phyloP scores from a whole-genome alignment of 257 asterid genomes.

The Solanum medicagineum region DNA sequence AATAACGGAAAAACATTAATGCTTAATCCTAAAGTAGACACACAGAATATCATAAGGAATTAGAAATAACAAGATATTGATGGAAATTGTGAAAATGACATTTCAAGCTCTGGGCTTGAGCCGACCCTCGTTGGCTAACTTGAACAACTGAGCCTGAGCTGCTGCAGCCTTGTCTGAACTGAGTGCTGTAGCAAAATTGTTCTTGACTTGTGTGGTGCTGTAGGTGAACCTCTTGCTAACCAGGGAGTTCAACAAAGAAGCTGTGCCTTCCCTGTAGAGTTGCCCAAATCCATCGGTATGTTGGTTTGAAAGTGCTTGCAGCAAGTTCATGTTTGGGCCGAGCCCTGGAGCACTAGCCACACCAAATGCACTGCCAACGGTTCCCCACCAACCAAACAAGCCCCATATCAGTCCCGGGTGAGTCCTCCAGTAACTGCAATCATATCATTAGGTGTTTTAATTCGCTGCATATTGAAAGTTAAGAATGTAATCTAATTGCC shows the following conservation, averaged over 20 bases:
- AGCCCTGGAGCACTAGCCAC: slow-evolving; percentile 3
- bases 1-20: neutral
- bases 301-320: slow-evolving; percentile 14
- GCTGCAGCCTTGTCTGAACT: slow-evolving; percentile 9
- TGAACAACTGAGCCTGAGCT: slow-evolving; percentile 12
- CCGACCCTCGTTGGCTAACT: slow-evolving; percentile 16
- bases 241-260: slow-evolving; percentile 16
- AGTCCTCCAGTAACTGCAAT: slow-evolving; percentile 32
- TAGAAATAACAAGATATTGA: neutral
- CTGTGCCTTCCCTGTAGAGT: slow-evolving; percentile 22
- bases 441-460: neutral
- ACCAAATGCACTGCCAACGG: slow-evolving; percentile 22
- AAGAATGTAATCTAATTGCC: neutral
- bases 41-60: neutral
- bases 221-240: slow-evolving; percentile 8
- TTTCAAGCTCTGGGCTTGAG: slow-evolving; percentile 1
- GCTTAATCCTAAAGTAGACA: neutral
- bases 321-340: slow-evolving; percentile 6
- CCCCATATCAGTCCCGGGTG: slow-evolving; percentile 35
- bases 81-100: neutral
- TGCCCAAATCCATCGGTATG: slow-evolving; percentile 9
- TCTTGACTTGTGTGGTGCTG: slow-evolving; percentile 12
- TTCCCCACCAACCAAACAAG: slow-evolving; percentile 30
- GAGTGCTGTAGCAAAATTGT: slow-evolving; percentile 9
- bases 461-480: neutral